Base-by-base conservation (phyloP, 1,284 basidiomycete genomes). In the Trametes hirsuta region DNA sequence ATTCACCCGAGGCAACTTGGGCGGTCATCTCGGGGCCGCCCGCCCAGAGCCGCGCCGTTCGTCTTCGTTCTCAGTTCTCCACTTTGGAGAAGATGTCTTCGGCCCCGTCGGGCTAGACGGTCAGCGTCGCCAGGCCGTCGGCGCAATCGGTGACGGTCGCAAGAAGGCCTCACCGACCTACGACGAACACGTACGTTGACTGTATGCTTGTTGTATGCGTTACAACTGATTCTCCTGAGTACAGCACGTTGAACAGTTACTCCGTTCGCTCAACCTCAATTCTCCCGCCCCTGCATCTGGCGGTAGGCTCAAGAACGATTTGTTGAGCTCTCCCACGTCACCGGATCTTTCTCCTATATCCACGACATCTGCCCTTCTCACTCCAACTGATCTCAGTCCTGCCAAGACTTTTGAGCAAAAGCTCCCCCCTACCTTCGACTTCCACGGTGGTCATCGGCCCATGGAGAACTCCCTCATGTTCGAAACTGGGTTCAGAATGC, bases 131-230 rank as follows among this genome's bases (percentile, higher is more conserved):
- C 82, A 76, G 71, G 80, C 82, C 63, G 77, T 91, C 51, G 89
- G 90, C 18, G 87, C 87, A 68, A 86, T 91, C 68, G 89, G 89
- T 41, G 89, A 91, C 68, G 88, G 88, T 18, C 82, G 89, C 66
- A 89, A 86, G 73, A 85, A 81, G 70, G 77, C 75, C 50, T 81
- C 75, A 48, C 81, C 85, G 14, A 82, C 80, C 49, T 81, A 82
- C 55, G 85, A 83, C 44, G 80, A 84, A 64, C 79, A 75, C 55
- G 87, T 84, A 68, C 61, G 82, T 75, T 59, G 65, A 47, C 62
- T 73, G 59, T 64, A 69, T 67, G 58, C 65, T 62, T 49, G 45
- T 25, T 62, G 48, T 62, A 61, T 65, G 54, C 65, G 62, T 64
- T 64, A 59, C 64, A 68, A 62, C 56, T 66, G 45, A 66, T 51